Base-by-base conservation (phyloP, 2,329 filamentous ascomycete species). In the Colletotrichum kahawae region DNA sequence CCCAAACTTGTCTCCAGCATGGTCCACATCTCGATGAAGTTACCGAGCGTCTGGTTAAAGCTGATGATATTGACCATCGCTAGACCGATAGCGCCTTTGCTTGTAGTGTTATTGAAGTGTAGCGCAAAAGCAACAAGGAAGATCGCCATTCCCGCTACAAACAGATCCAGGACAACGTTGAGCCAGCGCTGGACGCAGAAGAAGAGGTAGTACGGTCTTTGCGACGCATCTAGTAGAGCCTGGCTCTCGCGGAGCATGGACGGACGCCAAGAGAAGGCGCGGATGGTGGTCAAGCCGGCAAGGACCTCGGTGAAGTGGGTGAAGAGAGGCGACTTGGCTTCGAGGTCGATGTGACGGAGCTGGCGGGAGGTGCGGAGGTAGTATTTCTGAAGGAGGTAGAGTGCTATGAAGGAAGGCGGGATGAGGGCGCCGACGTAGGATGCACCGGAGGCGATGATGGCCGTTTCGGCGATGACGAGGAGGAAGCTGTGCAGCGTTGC, bases 301-400 rank as follows among this genome's bases (percentile, higher is more conserved):
- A 89, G 78, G 1, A 86, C 86, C 76, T 91, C 89, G 5, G 84
- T 82, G 75, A 90, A 90, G 56, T 90, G 87, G 1, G 87, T 86
- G 77, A 87, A 89, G 1, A 90, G 82, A 1, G 88, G 87, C 1
- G 85, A 84, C 72, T 88, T 87, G 29, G 85, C 82, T 78, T 91
- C 89, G 1, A 91, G 82, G 77, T 91, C 90, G 9, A 91, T 81
- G 33, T 89, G 84, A 65, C 90, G 85, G 8, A 91, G 80, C 71
- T 91, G 89, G 5, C 89, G 88, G 0, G 88, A 90, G 2, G 89
- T 91, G 7, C 87, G 84, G n/a, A 91, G 83, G 75, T 91, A 91
- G 76, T 88, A 85, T 56, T 86, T 86, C 71, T 90, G 88, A 12
- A 90, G 83, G 9, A 86, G 70, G 69, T 87, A 87, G 16, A 88